Evolutionary conservation across 805 yeast genomes (phyloP).

Genomic region (Saccharomyces kudriavzevii): DNA sequence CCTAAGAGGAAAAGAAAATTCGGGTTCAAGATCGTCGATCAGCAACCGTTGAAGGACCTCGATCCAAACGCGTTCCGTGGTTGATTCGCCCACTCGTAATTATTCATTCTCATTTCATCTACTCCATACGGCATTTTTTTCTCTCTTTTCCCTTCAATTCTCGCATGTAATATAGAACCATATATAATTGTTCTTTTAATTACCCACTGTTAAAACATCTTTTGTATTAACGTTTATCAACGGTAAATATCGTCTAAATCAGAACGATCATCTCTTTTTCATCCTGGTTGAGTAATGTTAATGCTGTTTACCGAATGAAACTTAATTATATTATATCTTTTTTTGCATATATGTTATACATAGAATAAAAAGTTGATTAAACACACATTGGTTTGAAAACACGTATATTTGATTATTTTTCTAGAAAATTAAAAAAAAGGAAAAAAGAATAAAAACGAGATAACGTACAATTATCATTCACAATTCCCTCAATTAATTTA

Average conservation of each 20-base stretch:
- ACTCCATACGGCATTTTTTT: background rate
- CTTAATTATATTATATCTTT: background rate
- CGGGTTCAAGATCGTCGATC: background rate
- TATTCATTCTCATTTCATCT: background rate
- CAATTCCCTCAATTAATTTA: constrained; percentile 12
- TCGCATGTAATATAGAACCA: background rate
- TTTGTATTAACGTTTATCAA: too few species aligned
- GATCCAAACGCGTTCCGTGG: constrained; percentile 1
- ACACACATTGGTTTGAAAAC: background rate
- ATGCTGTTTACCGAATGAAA: background rate
- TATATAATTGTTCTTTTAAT: background rate
- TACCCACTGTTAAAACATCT: too few species aligned
- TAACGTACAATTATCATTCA: background rate
- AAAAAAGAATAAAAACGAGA: background rate
- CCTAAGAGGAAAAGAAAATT: background rate
- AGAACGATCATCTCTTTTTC: background rate
- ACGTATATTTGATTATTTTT: background rate
- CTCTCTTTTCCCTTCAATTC: background rate
- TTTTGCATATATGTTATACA: background rate
- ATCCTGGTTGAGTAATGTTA: background rate
- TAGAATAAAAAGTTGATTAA: background rate
- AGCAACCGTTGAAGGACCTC: constrained; percentile 11
- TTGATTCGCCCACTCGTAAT: background rate
- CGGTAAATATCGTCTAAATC: too few species aligned
- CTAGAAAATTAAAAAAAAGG: background rate